Percentiles rank a stretch among this genome's conserved stretches.
Conservation (phyloP, 805 yeast species). For the Ogataea angusta region DNA sequence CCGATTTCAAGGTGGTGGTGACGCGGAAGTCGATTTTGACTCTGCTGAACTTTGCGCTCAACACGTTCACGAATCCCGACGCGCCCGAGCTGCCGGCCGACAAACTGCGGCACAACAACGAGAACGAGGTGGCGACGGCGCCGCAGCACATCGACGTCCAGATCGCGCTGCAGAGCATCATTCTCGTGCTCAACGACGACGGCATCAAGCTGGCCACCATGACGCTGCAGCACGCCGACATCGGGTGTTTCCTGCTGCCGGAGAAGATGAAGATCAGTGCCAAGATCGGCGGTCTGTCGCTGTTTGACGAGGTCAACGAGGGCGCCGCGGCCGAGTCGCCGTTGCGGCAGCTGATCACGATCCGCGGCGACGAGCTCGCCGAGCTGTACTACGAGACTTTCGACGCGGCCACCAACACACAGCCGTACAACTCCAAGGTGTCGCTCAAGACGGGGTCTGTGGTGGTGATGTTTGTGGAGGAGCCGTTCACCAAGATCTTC, state of each 20-base stretch:
- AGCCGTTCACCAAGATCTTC: slow-evolving; percentile 65
- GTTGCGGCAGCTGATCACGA: slow-evolving; percentile 64
- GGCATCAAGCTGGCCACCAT: slow-evolving; percentile 78
- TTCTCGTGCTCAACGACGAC: slow-evolving; percentile 76
- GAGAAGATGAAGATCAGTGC: slow-evolving; percentile 72
- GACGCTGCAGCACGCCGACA: slow-evolving; percentile 67
- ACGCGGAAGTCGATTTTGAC: slow-evolving; percentile 78
- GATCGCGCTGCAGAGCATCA: slow-evolving; percentile 68
- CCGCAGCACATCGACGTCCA: slow-evolving; percentile 74
- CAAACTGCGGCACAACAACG: slow-evolving; percentile 63
- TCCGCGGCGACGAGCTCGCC: slow-evolving; percentile 75
- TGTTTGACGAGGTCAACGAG: slow-evolving; percentile 72
- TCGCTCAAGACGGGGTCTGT: slow-evolving; percentile 73
- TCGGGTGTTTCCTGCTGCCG: slow-evolving; percentile 64
- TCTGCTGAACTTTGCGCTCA: slow-evolving; percentile 72
- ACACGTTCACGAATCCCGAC: slow-evolving; percentile 84
- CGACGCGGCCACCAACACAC: slow-evolving; percentile 49
- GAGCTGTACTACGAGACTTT: slow-evolving; percentile 82
- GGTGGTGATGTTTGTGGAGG: slow-evolving; percentile 75
- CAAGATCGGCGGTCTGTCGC: slow-evolving; percentile 71
- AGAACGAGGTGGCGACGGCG: slow-evolving; percentile 50
- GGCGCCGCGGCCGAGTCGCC: slow-evolving; percentile 57
- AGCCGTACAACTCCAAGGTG: slow-evolving; percentile 52
- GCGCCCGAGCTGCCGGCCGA: slow-evolving; percentile 69
- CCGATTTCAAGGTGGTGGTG: slow-evolving; percentile 71